phyloP scores from a whole-genome alignment of 148 eudicot genomes.

The Nyssa sinensis region DNA sequence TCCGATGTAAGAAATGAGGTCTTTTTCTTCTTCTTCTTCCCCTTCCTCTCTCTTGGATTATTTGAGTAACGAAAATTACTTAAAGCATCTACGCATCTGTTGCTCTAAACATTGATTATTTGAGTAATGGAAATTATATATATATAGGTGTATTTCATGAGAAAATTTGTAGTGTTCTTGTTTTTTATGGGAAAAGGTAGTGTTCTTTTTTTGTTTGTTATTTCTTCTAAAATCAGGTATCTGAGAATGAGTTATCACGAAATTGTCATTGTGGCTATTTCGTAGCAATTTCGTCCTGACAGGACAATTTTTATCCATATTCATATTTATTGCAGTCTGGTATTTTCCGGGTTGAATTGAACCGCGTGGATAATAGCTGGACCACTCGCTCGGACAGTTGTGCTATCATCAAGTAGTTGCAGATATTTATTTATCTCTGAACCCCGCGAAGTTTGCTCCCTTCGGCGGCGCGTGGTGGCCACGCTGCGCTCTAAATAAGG shows the following conservation, averaged over 20 bases:
- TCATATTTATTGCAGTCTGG: background rate
- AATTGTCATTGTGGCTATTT: background rate
- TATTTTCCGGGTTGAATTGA: slow-evolving; percentile 2
- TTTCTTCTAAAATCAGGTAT: no score
- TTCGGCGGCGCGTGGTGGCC: background rate
- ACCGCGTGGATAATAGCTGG: slow-evolving; percentile 25
- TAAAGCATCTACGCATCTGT: no score
- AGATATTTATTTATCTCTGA: background rate
- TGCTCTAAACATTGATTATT: no score
- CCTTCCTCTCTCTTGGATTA: no score
- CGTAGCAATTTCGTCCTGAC: background rate
- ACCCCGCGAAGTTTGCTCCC: slow-evolving; percentile 10
- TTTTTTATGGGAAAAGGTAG: no score
- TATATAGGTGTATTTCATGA: no score
- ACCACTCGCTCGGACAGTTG: slow-evolving; percentile 20
- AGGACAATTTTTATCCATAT: background rate
- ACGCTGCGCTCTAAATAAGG: slow-evolving; percentile 12
- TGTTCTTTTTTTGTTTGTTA: no score
- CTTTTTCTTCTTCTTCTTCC: background rate
- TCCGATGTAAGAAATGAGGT: background rate
- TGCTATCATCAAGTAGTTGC: slow-evolving; percentile 3
- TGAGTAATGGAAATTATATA: no score
- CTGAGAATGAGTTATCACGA: background rate
- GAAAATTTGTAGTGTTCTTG: no score
- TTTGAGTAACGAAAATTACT: no score